Evolutionary conservation across 352 stramenopile species (phyloP).

Genomic region (Phytopythium boreale): DNA sequence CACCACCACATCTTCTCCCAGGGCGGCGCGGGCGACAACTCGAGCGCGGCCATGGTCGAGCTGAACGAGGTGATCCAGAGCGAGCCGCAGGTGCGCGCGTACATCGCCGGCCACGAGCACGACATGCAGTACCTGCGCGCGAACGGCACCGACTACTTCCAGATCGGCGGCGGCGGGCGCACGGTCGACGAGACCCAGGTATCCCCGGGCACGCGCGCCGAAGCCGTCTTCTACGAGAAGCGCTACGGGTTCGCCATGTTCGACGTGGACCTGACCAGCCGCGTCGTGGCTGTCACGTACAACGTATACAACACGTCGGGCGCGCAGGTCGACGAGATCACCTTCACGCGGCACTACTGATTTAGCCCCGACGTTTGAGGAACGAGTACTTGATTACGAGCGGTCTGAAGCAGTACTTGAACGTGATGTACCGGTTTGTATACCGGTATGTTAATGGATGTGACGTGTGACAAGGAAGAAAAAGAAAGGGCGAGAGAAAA

Average conservation of each 20-base stretch:
- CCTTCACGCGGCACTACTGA: conserved; percentile 26
- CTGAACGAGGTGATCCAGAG: conserved; percentile 20
- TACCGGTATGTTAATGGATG: background rate
- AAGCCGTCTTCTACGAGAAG: conserved; percentile 29
- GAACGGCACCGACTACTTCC: conserved; percentile 29
- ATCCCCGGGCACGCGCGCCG: conserved; percentile 21
- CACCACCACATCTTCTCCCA: conserved; percentile 37
- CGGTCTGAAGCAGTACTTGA: background rate
- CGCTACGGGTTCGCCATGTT: conserved; percentile 36
- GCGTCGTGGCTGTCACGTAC: conserved; percentile 32
- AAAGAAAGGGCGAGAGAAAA: background rate
- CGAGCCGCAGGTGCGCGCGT: conserved; percentile 26
- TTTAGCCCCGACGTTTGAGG: background rate
- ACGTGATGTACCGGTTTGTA: background rate
- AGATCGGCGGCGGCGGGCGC: conserved; percentile 32
- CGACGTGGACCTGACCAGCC: conserved; percentile 20
- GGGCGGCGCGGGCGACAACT: conserved; percentile 27
- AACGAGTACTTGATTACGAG: background rate
- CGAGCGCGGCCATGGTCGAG: conserved; percentile 20
- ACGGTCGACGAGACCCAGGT: conserved; percentile 24
- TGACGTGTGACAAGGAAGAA: background rate
- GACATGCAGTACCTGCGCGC: conserved; percentile 37
- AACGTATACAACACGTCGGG: conserved; percentile 32
- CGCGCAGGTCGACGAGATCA: conserved; percentile 22
- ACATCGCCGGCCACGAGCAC: conserved; percentile 40